Conservation (phyloP, 768 basidiomycete genomes). For the Pisolithus orientalis region DNA sequence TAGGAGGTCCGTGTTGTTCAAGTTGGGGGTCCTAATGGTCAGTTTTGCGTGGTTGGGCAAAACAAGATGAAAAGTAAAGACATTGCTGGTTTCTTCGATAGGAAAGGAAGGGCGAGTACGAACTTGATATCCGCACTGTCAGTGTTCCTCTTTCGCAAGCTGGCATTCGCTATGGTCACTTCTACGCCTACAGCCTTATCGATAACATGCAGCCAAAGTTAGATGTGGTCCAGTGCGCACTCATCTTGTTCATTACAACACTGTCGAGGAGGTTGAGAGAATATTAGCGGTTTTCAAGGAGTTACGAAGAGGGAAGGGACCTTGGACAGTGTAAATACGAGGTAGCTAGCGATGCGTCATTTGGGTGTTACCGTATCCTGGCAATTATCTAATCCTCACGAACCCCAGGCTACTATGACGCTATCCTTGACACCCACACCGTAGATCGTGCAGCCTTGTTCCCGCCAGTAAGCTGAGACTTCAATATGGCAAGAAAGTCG, state of each 20-base stretch:
- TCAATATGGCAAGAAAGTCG: constrained; percentile 13
- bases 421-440: too few relatives aligned
- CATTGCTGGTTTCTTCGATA: constrained; percentile 60
- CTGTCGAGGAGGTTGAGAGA: constrained; percentile 57
- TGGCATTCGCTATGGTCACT: constrained; percentile 75
- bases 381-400: too few relatives aligned
- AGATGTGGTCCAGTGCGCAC: constrained; percentile 63
- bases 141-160: constrained; percentile 36
- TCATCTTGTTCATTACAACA: constrained; percentile 77
- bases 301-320: background rate
- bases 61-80: constrained; percentile 52
- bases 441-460: background rate
- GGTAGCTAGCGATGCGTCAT: too few relatives aligned
- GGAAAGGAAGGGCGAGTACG: constrained; percentile 52
- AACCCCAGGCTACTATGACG: too few relatives aligned
- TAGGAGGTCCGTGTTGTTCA: constrained; percentile 59
- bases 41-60: constrained; percentile 65
- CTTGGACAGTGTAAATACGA: too few relatives aligned
- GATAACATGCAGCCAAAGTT: constrained; percentile 47
- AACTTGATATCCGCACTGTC: background rate
- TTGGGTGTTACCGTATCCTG: too few relatives aligned
- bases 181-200: constrained; percentile 66
- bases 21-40: constrained; percentile 57
- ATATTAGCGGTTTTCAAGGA: constrained; percentile 54
- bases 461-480: background rate